These are phyloP conservation scores for Magnolia kwangsiensis DNA, from an alignment of 164 flowering plant genomes.

Conservation along the genomic window DNA sequence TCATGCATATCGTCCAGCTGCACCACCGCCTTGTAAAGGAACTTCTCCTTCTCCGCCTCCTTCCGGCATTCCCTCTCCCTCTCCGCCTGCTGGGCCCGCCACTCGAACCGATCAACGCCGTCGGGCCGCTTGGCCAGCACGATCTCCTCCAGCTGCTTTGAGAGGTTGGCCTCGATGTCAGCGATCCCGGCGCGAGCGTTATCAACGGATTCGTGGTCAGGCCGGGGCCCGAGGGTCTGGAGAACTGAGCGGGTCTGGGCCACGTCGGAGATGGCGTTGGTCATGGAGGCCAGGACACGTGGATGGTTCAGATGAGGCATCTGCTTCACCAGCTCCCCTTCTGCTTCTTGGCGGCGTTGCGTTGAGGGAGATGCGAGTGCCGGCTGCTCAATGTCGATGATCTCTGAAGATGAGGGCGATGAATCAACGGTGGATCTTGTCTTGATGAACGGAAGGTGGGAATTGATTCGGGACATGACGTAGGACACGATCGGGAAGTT, in stretches of 20 bases:
- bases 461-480: slow-evolving; percentile 44
- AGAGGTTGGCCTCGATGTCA: slow-evolving; percentile 40
- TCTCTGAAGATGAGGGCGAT: not conserved
- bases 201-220: slow-evolving; percentile 67
- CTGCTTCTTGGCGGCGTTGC: not conserved
- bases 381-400: slow-evolving; percentile 43
- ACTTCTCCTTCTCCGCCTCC: slow-evolving; percentile 55
- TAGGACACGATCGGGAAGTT: slow-evolving; percentile 63
- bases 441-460: slow-evolving; percentile 14
- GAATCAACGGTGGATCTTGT: not conserved
- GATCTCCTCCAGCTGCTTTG: slow-evolving; percentile 41
- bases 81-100: slow-evolving; percentile 36
- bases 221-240: slow-evolving; percentile 54
- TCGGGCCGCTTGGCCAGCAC: slow-evolving; percentile 35
- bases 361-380: slow-evolving; percentile 4
- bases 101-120: slow-evolving; percentile 34
- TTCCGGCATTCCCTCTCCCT: slow-evolving; percentile 34
- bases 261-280: slow-evolving; percentile 43
- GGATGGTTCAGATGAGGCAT: slow-evolving; percentile 48
- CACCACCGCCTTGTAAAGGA: slow-evolving; percentile 41
- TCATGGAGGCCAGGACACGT: slow-evolving; percentile 40
- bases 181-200: slow-evolving; percentile 31
- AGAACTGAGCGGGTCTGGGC: slow-evolving; percentile 54
- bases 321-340: slow-evolving; percentile 13
- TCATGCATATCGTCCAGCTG: slow-evolving; percentile 79